Base-by-base conservation (phyloP, 2,329 filamentous ascomycete species). In the Nemania sp. region DNA sequence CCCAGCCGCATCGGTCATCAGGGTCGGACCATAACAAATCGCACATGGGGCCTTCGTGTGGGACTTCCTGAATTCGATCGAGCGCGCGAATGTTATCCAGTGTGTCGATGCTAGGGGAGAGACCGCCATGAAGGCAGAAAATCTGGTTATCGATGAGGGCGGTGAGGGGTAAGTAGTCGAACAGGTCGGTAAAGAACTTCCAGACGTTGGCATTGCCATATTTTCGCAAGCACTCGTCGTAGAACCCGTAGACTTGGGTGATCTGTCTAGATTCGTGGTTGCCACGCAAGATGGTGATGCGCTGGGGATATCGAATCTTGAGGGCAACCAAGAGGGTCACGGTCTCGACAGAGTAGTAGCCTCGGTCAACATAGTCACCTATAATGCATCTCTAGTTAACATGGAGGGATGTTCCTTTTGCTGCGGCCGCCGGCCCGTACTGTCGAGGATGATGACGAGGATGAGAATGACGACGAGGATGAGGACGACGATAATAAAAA, bases 181-280 rank as follows among this genome's bases (percentile, higher is more conserved):
- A 99, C 56, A 99, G 89, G 77, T 99, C 94, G 74, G 93, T 97
- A 77, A 97, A 99, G 76, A 92, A 97, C 82, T 97, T 97, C 95
- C 95, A 99, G 66, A 99, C 95, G 71, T 97, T 98, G 65, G 95
- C 94, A 74, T 97, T 98, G 77, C 95, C 95, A 76, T 99, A 99
- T 81, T 99, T 99, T 76, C 93, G 91, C 71, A 98, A 87, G 76
- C 95, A 99, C 78, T 99, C 95, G 77, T 98, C 95, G 81, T 99
- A 99, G 81, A 99, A 99, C 65, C 95, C 95, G 76, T 99, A 99
- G 61, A 99, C 95, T 78, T 98, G 94, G 47, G 95, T 99, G 77
- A 99, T 99, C 80, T 99, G 95, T 71, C 95, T 90, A 66, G 93
- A 97, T 80, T 99, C 95, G 85, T 99, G 95, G 80, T 99, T 99